Base-by-base conservation (phyloP, 768 basidiomycete genomes). In the Suillus clintonianus region DNA sequence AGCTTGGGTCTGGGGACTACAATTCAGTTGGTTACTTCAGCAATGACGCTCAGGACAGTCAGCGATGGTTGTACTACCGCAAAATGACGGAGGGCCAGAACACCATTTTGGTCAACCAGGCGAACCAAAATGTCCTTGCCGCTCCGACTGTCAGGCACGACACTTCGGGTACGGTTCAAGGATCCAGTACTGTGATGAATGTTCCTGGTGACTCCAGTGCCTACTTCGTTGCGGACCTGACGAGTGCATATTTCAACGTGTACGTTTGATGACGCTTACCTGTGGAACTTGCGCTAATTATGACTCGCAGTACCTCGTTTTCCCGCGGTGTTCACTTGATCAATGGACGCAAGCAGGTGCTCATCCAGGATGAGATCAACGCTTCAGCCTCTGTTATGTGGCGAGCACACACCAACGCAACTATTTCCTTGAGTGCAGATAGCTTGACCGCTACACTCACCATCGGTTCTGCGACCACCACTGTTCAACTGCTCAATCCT, bases 41-140 rank as follows among this genome's bases (percentile, higher is more conserved):
- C 36, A 86, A 74, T 62, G 94, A 93, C 67, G 72, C 76, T 0
- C 94, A 97, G 74, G 78, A 81, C 64, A 83, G 88, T 54, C 74
- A 79, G 27, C 84, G 97, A 61, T 99, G 95, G 96, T 70, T 85
- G 65, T 99, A 97, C 80, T 99, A 97, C 83, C 86, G 96, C 73
- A 99, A 96, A 83, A 87, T 89, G 79, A 97, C 97, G 5, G 94
- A 97, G 77, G 97, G 97, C 3, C 97, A 99, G 81, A 99, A 99
- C 81, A 95, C 95, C 6, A 82, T 99, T 66, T 71, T 96, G 60
- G 83, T 98, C 67, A 84, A 84, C 68, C 79, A 81, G 65, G 72
- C 77, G 37, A 98, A 99, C 79, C 97, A 99, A 78, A 83, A 88
- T 64, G 92, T 97, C 53, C 74, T 79, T 19, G 86, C 85, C 22